These are phyloP conservation scores for Kwoniella botswanensis DNA, from an alignment of 768 basidiomycete species.

Conservation along the genomic window DNA sequence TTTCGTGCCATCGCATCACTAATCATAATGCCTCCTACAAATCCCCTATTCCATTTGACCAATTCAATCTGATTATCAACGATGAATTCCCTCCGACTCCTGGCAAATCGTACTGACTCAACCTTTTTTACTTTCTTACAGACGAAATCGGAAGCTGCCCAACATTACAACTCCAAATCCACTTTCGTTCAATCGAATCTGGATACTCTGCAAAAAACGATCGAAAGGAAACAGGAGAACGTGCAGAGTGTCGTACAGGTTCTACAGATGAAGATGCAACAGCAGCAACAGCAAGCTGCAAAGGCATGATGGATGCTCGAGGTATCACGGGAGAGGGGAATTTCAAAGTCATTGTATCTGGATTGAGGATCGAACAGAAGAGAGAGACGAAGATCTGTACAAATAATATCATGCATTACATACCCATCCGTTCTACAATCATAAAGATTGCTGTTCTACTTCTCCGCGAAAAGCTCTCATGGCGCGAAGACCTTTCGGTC, in stretches of 20 bases:
- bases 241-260: constrained; percentile 74
- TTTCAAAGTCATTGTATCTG: not conserved
- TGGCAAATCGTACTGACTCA: not conserved
- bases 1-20: no score
- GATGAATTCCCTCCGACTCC: no score
- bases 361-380: not conserved
- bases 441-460: not conserved
- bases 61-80: no score
- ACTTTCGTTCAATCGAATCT: constrained; percentile 81
- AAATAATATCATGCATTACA: constrained; percentile 28
- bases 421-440: constrained; percentile 2
- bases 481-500: not conserved
- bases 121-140: constrained; percentile 52
- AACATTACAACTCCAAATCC: constrained; percentile 80
- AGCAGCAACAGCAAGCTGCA: constrained; percentile 28
- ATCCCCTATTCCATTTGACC: no score
- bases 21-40: no score
- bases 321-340: not conserved
- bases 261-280: constrained; percentile 69
- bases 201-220: constrained; percentile 83
- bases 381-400: not conserved
- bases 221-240: constrained; percentile 89
- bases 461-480: no score
- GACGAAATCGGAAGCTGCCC: constrained; percentile 78
- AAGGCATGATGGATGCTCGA: not conserved